A percentile compares a stretch with the other conserved stretches of the same genome.
Conservation (phyloP, 2,329 filamentous ascomycete species). For the Cladorrhinum sp. region DNA sequence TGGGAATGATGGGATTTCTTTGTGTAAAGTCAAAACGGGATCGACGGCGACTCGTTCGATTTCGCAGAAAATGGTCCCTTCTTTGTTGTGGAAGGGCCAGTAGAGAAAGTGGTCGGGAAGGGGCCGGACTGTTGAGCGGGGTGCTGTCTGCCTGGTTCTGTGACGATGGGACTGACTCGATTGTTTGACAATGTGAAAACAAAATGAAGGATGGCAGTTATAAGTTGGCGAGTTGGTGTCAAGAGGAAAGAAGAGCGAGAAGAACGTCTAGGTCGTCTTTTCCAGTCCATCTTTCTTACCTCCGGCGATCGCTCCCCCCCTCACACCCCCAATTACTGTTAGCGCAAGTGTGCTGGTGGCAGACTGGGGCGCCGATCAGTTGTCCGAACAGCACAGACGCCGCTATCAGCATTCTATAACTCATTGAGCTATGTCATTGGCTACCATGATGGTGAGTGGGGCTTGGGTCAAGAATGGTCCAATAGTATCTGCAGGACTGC, state of each 20-base stretch:
- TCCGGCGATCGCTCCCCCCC: background rate
- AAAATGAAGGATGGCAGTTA: slow-evolving; percentile 1
- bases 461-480: background rate
- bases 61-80: slow-evolving; percentile 10
- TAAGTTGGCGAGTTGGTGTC: background rate
- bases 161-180: slow-evolving; percentile 20
- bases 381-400: slow-evolving; percentile 13
- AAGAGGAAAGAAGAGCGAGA: slow-evolving; percentile 8
- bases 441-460: slow-evolving; percentile 14
- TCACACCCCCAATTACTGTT: background rate
- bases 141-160: slow-evolving; percentile 8
- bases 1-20: slow-evolving; percentile 1
- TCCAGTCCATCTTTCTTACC: background rate
- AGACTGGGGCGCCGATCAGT: slow-evolving; percentile 15
- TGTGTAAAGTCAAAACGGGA: slow-evolving; percentile 10
- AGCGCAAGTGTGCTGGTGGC: background rate
- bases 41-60: slow-evolving; percentile 23
- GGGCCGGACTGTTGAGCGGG: slow-evolving; percentile 15
- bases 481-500: slow-evolving; percentile 18
- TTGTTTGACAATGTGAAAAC: slow-evolving; percentile 5
- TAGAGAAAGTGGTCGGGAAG: slow-evolving; percentile 1
- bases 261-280: background rate
- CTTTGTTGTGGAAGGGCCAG: slow-evolving; percentile 1
- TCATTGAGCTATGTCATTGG: slow-evolving; percentile 17
- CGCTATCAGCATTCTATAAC: slow-evolving; percentile 17